Conservation (phyloP, 345 rosid genomes). For the Boechera stricta region DNA sequence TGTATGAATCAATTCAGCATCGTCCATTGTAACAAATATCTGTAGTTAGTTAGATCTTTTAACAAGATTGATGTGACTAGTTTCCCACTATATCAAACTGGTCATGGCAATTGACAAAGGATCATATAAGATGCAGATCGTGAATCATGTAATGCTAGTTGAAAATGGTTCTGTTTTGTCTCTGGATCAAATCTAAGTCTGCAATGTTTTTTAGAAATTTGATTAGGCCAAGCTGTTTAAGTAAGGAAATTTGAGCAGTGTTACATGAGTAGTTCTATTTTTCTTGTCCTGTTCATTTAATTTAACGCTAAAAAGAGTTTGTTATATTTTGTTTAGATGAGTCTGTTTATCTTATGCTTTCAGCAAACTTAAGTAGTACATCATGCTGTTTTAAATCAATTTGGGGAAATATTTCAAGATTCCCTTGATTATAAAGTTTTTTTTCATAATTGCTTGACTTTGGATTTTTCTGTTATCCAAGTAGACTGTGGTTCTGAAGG, state of each 20-base stretch:
- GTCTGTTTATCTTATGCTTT: not conserved
- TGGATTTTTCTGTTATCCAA: too few relatives aligned
- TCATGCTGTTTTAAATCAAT: not conserved
- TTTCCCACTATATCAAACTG: not conserved
- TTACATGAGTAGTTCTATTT: not conserved
- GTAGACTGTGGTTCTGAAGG: too few relatives aligned
- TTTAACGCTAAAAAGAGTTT: slow-evolving; percentile 11
- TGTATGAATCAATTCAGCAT: too few relatives aligned
- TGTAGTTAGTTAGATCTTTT: slow-evolving; percentile 2
- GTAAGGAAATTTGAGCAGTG: not conserved
- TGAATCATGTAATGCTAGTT: not conserved
- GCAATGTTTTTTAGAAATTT: not conserved
- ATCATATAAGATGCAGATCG: slow-evolving; percentile 16
- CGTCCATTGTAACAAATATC: too few relatives aligned
- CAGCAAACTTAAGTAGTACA: not conserved
- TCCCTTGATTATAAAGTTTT: too few relatives aligned
- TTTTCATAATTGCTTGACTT: too few relatives aligned
- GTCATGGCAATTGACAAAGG: slow-evolving; percentile 14
- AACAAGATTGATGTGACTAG: not conserved
- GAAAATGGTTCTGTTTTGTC: not conserved
- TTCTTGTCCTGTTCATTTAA: slow-evolving; percentile 4
- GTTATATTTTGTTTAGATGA: not conserved
- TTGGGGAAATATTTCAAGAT: too few relatives aligned
- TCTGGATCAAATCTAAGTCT: slow-evolving; percentile 1
- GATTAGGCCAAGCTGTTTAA: slow-evolving; percentile 5